Percentiles rank a stretch among this genome's conserved stretches.
Conservation (phyloP, 1,284 basidiomycete species). For the Thecaphora thlaspeos region DNA sequence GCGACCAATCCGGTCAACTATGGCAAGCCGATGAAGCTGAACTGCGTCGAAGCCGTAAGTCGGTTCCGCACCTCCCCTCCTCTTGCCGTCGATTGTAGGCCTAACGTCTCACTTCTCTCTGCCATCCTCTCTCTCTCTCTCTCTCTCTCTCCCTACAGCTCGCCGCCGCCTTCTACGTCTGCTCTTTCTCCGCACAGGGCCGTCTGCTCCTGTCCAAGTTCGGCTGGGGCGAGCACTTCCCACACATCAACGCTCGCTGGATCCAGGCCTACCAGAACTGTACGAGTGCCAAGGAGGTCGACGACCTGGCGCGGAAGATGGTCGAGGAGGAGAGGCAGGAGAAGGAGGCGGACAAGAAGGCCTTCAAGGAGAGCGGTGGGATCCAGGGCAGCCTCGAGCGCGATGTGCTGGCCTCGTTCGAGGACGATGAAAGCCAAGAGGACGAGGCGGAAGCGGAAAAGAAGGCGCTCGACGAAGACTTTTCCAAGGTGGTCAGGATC, state of each 20-base stretch:
- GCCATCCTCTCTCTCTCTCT: too few species aligned
- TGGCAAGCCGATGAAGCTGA: conserved; percentile 54
- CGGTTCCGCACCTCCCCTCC: too few species aligned
- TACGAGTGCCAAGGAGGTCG: conserved; percentile 28
- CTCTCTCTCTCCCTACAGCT: conserved; percentile 6
- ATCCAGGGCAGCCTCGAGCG: conserved; percentile 34
- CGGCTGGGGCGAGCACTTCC: conserved; percentile 50
- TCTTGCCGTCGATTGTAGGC: too few species aligned
- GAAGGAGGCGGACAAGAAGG: conserved; percentile 29
- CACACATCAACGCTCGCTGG: conserved; percentile 41
- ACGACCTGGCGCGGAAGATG: conserved; percentile 33
- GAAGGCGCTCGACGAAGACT: conserved; percentile 23
- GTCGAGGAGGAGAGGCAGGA: conserved; percentile 37
- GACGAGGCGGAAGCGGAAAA: conserved; percentile 7
- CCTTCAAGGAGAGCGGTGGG: conserved; percentile 26
- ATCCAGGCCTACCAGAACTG: conserved; percentile 38
- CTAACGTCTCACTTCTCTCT: too few species aligned
- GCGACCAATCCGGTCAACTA: conserved; percentile 56
- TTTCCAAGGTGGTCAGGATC: conserved; percentile 40
- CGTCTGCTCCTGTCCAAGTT: conserved; percentile 47
- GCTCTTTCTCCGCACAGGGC: conserved; percentile 35
- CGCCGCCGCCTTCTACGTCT: conserved; percentile 49
- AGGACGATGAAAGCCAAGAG: conserved; percentile 10
- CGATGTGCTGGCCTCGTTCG: conserved; percentile 8
- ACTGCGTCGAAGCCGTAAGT: conserved; percentile 50